Conservation (phyloP, 192 early-diverging fungal genomes). For the Jimgerdemannia lactiflua region DNA sequence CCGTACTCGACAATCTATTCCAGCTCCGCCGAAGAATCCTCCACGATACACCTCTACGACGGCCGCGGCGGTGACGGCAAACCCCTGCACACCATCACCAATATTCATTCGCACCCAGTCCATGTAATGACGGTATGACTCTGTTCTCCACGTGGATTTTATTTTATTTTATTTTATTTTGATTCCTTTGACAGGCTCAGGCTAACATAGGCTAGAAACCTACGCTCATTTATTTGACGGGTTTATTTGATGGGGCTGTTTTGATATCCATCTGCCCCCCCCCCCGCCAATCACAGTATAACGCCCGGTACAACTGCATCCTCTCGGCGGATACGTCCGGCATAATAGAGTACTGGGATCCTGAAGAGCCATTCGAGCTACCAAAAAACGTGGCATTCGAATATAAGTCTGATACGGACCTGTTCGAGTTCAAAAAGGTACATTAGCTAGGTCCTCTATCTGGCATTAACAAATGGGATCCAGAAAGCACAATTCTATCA, state of each 20-base stretch:
- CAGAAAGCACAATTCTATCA: too few relatives aligned
- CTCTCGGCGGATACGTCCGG: slow-evolving; percentile 85
- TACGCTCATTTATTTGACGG: too few relatives aligned
- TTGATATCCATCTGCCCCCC: background rate
- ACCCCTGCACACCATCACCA: slow-evolving; percentile 60
- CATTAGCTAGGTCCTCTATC: background rate
- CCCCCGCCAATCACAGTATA: slow-evolving; percentile 46
- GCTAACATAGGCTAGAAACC: too few relatives aligned
- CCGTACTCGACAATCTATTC: background rate
- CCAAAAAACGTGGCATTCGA: slow-evolving; percentile 67
- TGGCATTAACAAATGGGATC: too few relatives aligned
- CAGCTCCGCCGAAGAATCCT: slow-evolving; percentile 73
- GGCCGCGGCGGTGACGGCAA: slow-evolving; percentile 60
- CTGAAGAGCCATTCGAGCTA: slow-evolving; percentile 62
- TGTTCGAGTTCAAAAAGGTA: slow-evolving; percentile 96
- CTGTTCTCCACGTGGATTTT: too few relatives aligned
- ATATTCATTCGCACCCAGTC: slow-evolving; percentile 71
- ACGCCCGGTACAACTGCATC: slow-evolving; percentile 67
- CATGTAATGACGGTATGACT: slow-evolving; percentile 63
- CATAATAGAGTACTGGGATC: slow-evolving; percentile 93
- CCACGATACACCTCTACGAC: slow-evolving; percentile 81
- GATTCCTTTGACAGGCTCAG: too few relatives aligned
- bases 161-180: too few relatives aligned
- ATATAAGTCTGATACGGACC: slow-evolving; percentile 92
- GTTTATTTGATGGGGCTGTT: background rate